Percentiles rank a stretch among this genome's conserved stretches.
Evolutionary conservation across 2,329 filamentous ascomycete species (phyloP).

Genomic region (Talaromyces sp.): DNA sequence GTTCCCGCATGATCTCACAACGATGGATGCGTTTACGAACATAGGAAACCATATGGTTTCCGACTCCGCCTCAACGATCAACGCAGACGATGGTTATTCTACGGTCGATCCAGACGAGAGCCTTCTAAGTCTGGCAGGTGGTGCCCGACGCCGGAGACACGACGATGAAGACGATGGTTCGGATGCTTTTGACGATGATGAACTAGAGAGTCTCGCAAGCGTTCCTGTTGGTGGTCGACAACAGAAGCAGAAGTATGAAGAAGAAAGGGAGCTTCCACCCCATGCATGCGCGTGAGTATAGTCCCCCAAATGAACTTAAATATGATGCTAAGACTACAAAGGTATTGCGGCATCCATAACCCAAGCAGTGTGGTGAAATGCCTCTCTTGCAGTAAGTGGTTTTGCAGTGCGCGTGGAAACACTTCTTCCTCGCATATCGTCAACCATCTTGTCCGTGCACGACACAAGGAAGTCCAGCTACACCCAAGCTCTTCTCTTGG

Average conservation of each 20-base stretch:
- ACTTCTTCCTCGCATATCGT: slow-evolving; percentile 96
- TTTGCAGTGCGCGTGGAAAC: slow-evolving; percentile 95
- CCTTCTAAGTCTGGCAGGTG: slow-evolving; percentile 57
- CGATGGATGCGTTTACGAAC: slow-evolving; percentile 72
- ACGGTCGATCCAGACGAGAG: slow-evolving; percentile 72
- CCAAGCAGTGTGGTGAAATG: slow-evolving; percentile 95
- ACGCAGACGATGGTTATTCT: slow-evolving; percentile 74
- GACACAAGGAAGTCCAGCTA: slow-evolving; percentile 97
- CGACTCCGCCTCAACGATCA: slow-evolving; percentile 79
- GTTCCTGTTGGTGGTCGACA: slow-evolving; percentile 71
- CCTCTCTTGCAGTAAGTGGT: slow-evolving; percentile 94
- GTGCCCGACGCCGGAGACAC: slow-evolving; percentile 61
- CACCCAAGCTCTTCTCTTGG: slow-evolving; percentile 89
- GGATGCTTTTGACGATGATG: slow-evolving; percentile 77
- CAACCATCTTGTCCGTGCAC: slow-evolving; percentile 92
- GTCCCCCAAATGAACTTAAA: background rate
- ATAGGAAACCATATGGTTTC: slow-evolving; percentile 81
- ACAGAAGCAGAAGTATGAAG: slow-evolving; percentile 58
- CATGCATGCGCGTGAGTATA: slow-evolving; percentile 88
- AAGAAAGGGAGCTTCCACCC: slow-evolving; percentile 83
- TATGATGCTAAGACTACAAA: slow-evolving; percentile 33
- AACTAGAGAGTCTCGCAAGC: slow-evolving; percentile 70
- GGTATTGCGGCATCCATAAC: slow-evolving; percentile 96
- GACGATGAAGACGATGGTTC: slow-evolving; percentile 89
- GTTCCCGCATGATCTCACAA: slow-evolving; percentile 1